Percentiles rank a stretch among this genome's conserved stretches.
These are phyloP conservation scores for Cicer arietinum DNA, from an alignment of 306 rosid species.

Conservation along the genomic window DNA sequence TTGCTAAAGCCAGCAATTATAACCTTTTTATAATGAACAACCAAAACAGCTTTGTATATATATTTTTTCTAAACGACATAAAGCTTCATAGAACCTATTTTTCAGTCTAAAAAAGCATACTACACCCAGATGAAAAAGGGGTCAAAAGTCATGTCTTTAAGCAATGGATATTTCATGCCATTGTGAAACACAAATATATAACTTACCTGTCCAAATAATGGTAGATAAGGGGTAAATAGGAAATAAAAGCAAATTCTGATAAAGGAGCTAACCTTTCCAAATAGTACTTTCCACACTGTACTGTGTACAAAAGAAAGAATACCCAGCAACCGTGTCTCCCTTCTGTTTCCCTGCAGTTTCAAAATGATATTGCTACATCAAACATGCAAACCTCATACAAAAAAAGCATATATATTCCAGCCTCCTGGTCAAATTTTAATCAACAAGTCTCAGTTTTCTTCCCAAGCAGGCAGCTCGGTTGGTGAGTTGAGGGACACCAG, in stretches of 20 bases:
- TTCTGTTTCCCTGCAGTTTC: constrained; percentile 83
- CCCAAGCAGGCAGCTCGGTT: too few species aligned
- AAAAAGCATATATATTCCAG: constrained; percentile 9
- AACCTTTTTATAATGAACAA: constrained; percentile 23
- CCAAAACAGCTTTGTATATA: constrained; percentile 4
- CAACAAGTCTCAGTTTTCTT: background rate
- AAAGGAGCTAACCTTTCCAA: constrained; percentile 78
- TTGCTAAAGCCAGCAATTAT: constrained; percentile 21
- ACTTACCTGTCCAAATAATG: constrained; percentile 7
- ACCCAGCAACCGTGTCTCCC: constrained; percentile 90
- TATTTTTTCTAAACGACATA: constrained; percentile 9
- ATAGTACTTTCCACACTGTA: constrained; percentile 97
- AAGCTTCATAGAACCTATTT: constrained; percentile 1
- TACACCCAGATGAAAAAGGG: constrained; percentile 12
- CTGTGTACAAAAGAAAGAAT: constrained; percentile 96
- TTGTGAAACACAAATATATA: constrained; percentile 9
- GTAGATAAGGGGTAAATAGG: background rate
- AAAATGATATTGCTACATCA: constrained; percentile 39
- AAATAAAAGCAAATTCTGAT: constrained; percentile 7
- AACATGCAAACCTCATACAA: constrained; percentile 27
- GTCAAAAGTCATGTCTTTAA: background rate
- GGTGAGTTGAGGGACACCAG: too few species aligned
- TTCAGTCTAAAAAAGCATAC: constrained; percentile 22
- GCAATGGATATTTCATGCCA: constrained; percentile 33
- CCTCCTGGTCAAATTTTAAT: constrained; percentile 30